Conservation (phyloP, 805 yeast species). For the Candida ponderosae region DNA sequence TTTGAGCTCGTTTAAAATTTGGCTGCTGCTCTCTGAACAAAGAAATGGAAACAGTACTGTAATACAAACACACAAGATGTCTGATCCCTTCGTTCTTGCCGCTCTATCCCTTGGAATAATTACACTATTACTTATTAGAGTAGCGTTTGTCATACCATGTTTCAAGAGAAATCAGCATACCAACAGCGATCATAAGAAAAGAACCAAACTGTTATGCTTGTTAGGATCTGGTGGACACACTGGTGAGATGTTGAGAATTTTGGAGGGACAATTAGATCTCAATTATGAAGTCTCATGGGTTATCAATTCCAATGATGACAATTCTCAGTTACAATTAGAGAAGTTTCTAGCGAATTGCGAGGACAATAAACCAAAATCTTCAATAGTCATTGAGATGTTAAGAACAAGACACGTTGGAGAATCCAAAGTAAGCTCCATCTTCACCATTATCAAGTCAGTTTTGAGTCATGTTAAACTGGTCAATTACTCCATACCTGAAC, state of each 20-base stretch:
- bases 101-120: background rate
- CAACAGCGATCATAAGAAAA: background rate
- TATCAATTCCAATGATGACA: constrained; percentile 41
- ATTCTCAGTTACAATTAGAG: constrained; percentile 31
- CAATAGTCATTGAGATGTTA: constrained; percentile 26
- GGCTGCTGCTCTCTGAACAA: too few species aligned
- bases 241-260: constrained; percentile 83
- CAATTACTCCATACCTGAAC: constrained; percentile 24
- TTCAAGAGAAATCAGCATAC: background rate
- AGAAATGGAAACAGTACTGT: too few species aligned
- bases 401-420: constrained; percentile 63
- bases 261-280: constrained; percentile 13
- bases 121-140: background rate
- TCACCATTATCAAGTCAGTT: constrained; percentile 31
- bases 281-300: constrained; percentile 22
- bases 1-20: too few species aligned
- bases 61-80: too few species aligned
- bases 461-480: constrained; percentile 20
- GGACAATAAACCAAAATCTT: constrained; percentile 24
- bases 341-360: constrained; percentile 3
- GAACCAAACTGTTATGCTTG: constrained; percentile 42
- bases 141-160: background rate
- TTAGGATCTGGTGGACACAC: constrained; percentile 97
- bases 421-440: constrained; percentile 34
- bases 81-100: too few species aligned